Evolutionary conservation across 192 early-diverging fungal species (phyloP).

Genomic region (Backusella tuberculispora): DNA sequence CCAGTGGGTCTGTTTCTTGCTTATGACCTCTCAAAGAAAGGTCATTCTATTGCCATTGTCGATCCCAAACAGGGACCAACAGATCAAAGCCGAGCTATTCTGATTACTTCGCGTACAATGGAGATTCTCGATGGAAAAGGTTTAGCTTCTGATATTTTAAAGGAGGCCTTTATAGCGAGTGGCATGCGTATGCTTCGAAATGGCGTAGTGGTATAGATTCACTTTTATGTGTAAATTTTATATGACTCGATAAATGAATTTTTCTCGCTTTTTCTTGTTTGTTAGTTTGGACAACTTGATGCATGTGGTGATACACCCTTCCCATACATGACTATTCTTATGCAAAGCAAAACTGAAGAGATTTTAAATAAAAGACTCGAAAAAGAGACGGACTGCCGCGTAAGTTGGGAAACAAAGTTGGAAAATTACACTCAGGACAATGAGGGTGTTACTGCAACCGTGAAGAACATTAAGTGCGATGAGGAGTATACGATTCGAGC

Average conservation of each 20-base stretch:
- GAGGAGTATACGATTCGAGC: conserved; percentile 8
- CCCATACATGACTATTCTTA: conserved; percentile 28
- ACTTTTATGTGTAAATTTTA: not conserved
- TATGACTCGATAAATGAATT: not conserved
- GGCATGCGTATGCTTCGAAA: conserved; percentile 9
- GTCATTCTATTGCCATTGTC: conserved; percentile 24
- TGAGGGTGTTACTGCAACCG: conserved; percentile 17
- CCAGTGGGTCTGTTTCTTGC: conserved; percentile 32
- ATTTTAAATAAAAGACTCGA: conserved; percentile 10
- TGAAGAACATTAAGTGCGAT: conserved; percentile 3
- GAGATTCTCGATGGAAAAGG: conserved; percentile 25
- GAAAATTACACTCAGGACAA: conserved; percentile 23
- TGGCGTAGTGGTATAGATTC: not conserved
- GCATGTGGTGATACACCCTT: conserved; percentile 21
- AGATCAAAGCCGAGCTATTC: conserved; percentile 30
- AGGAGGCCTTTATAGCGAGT: not conserved
- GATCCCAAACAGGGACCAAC: conserved; percentile 16
- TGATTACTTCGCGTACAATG: conserved; percentile 25
- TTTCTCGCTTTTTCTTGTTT: too few relatives aligned
- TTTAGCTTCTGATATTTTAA: not conserved
- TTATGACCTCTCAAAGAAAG: conserved; percentile 20
- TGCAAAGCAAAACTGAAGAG: conserved; percentile 27
- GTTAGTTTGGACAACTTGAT: conserved; percentile 22
- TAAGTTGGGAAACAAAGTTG: conserved; percentile 21
- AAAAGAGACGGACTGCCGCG: not conserved